These are phyloP conservation scores for Lentinula detonsa DNA, from an alignment of 768 basidiomycete genomes.

Conservation along the genomic window DNA sequence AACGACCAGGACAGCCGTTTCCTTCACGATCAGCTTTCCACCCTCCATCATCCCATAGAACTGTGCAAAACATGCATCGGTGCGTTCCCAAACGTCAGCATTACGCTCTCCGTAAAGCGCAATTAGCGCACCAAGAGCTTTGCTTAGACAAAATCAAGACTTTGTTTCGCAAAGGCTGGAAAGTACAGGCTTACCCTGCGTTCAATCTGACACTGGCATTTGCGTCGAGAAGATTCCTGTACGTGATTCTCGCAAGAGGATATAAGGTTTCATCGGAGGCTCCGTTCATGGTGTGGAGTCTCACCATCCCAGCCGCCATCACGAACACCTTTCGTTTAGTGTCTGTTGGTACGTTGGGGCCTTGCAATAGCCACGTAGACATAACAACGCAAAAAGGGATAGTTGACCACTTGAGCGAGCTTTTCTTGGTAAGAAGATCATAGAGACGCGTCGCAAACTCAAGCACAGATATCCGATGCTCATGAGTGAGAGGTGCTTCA, in stretches of 20 bases:
- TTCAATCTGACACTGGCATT: constrained; percentile 57
- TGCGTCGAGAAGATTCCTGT: constrained; percentile 43
- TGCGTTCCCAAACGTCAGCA: constrained; percentile 23
- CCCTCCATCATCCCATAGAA: constrained; percentile 44
- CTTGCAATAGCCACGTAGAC: constrained; percentile 37
- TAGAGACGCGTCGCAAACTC: constrained; percentile 13
- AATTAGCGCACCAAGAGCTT: constrained; percentile 42
- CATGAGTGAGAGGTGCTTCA: background rate
- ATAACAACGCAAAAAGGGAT: constrained; percentile 29
- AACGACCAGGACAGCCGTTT: constrained; percentile 58
- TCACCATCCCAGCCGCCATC: constrained; percentile 33
- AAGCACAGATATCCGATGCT: background rate
- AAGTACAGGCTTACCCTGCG: constrained; percentile 53
- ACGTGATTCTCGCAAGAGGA: constrained; percentile 22
- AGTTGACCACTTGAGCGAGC: constrained; percentile 20
- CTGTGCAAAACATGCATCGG: constrained; percentile 36
- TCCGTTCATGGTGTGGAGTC: constrained; percentile 30
- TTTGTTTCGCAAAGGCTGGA: background rate
- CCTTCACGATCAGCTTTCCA: constrained; percentile 43
- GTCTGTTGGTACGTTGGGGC: constrained; percentile 39
- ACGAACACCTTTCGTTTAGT: constrained; percentile 33
- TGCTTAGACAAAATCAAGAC: constrained; percentile 22
- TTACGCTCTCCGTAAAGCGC: constrained; percentile 31
- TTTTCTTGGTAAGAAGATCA: constrained; percentile 27
- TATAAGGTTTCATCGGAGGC: constrained; percentile 24